Evolutionary conservation across 768 basidiomycete species (phyloP).

Genomic region (Dioszegia aurantiaca): DNA sequence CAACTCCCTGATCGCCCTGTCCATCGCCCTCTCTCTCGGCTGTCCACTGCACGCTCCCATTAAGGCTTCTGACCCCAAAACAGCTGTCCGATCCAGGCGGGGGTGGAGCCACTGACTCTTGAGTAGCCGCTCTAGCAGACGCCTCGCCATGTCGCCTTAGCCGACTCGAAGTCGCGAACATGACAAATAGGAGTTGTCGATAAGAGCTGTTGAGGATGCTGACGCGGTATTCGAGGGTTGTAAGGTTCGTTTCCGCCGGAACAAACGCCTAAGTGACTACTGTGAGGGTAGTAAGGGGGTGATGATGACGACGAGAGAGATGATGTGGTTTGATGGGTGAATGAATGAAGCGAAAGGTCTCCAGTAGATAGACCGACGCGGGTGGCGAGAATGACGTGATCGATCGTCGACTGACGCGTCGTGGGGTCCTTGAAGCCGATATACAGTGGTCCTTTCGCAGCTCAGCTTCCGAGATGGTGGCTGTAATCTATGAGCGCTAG

Average conservation of each 20-base stretch:
- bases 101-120: not conserved
- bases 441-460: no score
- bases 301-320: not conserved
- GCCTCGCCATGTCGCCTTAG: no score
- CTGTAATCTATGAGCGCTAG: no score
- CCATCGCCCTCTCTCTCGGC: not conserved
- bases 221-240: no score
- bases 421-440: no score
- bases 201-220: no score
- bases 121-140: not conserved
- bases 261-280: no score
- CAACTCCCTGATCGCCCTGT: not conserved
- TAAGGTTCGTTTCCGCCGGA: no score
- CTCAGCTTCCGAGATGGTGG: no score
- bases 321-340: not conserved
- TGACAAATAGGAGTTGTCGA: not conserved
- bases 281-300: no score
- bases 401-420: not conserved
- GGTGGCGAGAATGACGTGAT: not conserved
- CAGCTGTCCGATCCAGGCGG: constrained; percentile 21
- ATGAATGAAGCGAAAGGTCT: not conserved
- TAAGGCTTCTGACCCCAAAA: constrained; percentile 24
- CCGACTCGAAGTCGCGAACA: constrained; percentile 6
- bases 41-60: constrained; percentile 18
- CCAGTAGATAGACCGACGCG: not conserved